Evolutionary conservation across 768 basidiomycete genomes (phyloP).

Genomic region (Mycena latifolia): DNA sequence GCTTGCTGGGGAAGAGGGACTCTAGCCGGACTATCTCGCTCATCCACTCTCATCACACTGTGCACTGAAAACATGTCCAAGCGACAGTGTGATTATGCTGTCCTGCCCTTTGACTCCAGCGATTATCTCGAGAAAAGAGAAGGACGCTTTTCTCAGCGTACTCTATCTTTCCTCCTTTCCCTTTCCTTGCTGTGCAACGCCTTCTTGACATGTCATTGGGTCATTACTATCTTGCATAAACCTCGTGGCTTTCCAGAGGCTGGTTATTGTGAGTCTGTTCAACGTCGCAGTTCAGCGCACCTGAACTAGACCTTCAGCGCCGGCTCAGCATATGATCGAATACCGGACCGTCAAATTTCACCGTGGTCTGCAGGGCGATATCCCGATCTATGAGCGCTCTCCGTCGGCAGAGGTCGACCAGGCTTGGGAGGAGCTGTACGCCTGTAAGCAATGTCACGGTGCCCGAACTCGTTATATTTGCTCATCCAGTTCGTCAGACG

Average conservation of each 20-base stretch:
- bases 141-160: neutral
- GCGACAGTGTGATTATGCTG: neutral
- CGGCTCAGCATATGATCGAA: slow-evolving; percentile 27
- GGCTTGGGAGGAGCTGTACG: slow-evolving; percentile 36
- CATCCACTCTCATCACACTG: too few species aligned
- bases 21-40: neutral
- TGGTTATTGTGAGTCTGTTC: slow-evolving; percentile 7
- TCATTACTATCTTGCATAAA: neutral
- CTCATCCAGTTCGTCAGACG: slow-evolving; percentile 16
- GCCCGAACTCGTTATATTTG: neutral
- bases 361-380: slow-evolving; percentile 28
- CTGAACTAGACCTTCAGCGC: slow-evolving; percentile 19
- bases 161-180: neutral
- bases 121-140: neutral
- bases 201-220: neutral
- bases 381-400: slow-evolving; percentile 32
- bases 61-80: too few species aligned
- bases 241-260: slow-evolving; percentile 12
- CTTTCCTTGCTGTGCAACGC: slow-evolving; percentile 15
- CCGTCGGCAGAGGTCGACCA: slow-evolving; percentile 33
- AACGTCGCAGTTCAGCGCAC: neutral
- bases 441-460: slow-evolving; percentile 19
- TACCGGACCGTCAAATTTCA: slow-evolving; percentile 35
- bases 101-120: neutral
- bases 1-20: too few species aligned